Evolutionary conservation across 2,329 filamentous ascomycete species (phyloP).

Genomic region (Ophiostoma ulmi): DNA sequence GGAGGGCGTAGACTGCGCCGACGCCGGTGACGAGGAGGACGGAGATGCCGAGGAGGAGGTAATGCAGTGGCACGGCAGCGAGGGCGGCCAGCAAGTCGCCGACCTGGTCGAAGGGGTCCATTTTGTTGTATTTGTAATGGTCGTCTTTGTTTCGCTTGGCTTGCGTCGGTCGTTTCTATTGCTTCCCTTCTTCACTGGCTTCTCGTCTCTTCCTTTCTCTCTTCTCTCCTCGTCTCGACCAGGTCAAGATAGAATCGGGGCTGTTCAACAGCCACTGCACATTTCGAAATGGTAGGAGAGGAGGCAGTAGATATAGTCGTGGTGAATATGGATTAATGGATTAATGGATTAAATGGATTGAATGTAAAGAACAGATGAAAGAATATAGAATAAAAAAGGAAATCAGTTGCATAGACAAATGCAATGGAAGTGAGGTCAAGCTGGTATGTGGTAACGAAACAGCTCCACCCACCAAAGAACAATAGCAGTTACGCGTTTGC

Average conservation of each 20-base stretch:
- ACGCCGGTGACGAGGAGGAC: conserved; percentile 19
- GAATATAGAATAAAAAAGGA: neutral
- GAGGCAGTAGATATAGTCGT: neutral
- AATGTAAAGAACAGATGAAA: neutral
- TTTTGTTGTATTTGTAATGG: conserved; percentile 4
- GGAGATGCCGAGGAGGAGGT: conserved; percentile 24
- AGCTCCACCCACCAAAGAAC: neutral
- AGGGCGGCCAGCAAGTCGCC: conserved; percentile 18
- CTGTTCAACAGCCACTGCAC: conserved; percentile 19
- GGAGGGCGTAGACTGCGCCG: conserved; percentile 52
- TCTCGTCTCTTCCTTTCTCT: neutral
- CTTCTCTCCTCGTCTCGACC: neutral
- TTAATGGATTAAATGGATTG: neutral
- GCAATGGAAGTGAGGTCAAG: neutral
- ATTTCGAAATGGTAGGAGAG: conserved; percentile 11
- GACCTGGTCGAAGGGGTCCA: conserved; percentile 22
- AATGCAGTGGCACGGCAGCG: conserved; percentile 20
- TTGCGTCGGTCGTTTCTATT: neutral
- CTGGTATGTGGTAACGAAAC: conserved; percentile 3
- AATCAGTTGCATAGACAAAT: neutral
- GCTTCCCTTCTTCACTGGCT: neutral
- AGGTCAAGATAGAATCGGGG: conserved; percentile 11
- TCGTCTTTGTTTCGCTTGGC: neutral
- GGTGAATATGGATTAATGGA: neutral
- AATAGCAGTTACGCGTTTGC: conserved; percentile 14